phyloP scores from a whole-genome alignment of 2,329 filamentous ascomycete species.

The Xylaria sp. region DNA sequence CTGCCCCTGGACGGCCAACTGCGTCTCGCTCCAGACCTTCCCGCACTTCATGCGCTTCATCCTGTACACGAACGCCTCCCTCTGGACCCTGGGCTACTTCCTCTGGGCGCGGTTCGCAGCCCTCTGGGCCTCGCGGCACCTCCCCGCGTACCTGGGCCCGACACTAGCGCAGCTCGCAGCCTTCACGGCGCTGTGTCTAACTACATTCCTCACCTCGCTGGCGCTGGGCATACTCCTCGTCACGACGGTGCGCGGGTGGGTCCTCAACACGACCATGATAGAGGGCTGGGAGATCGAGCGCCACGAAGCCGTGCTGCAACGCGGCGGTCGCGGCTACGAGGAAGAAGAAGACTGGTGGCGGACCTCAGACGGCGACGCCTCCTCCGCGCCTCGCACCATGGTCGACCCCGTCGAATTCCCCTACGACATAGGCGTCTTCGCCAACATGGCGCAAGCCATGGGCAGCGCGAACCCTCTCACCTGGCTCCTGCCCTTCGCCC shows the following conservation, averaged over 20 bases:
- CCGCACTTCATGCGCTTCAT: slow-evolving; percentile 87
- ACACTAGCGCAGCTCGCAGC: slow-evolving; percentile 67
- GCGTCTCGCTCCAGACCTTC: slow-evolving; percentile 83
- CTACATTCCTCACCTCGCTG: slow-evolving; percentile 69
- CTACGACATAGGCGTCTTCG: slow-evolving; percentile 81
- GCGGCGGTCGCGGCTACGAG: slow-evolving; percentile 51
- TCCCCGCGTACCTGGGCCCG: slow-evolving; percentile 81
- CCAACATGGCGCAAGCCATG: slow-evolving; percentile 81
- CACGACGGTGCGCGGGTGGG: slow-evolving; percentile 70
- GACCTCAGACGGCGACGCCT: slow-evolving; percentile 47
- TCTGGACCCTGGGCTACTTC: slow-evolving; percentile 70
- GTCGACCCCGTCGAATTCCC: slow-evolving; percentile 79
- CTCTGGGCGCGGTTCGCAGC: slow-evolving; percentile 68
- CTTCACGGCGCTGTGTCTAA: slow-evolving; percentile 69
- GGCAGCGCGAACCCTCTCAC: slow-evolving; percentile 71
- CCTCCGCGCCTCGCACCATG: slow-evolving; percentile 57
- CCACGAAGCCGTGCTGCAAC: slow-evolving; percentile 67
- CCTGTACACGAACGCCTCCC: slow-evolving; percentile 72
- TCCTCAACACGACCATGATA: slow-evolving; percentile 81
- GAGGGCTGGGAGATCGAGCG: slow-evolving; percentile 80
- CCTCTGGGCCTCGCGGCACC: slow-evolving; percentile 72
- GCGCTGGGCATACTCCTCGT: slow-evolving; percentile 72
- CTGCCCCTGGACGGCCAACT: slow-evolving; percentile 87
- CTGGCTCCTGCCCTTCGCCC: slow-evolving; percentile 77
- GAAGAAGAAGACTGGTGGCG: slow-evolving; percentile 53